phyloP scores from a whole-genome alignment of 2,329 filamentous ascomycete species.

The Aspergillus fumigatiaffinis region DNA sequence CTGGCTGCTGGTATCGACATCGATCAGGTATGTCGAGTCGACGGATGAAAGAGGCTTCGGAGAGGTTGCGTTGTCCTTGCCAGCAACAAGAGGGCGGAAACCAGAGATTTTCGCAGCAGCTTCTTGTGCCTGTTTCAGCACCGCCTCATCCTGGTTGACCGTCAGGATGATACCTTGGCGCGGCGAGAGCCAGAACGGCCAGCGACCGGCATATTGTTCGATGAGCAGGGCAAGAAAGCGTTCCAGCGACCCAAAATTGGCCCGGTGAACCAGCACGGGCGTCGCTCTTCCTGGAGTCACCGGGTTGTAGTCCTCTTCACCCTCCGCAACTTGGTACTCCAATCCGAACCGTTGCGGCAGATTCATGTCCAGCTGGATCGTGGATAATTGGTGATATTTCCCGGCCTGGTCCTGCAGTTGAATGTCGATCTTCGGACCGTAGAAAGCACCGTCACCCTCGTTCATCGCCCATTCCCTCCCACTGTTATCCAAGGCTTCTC shows the following conservation, averaged over 20 bases:
- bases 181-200: constrained; percentile 87
- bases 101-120: constrained; percentile 50
- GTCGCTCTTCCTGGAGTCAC: constrained; percentile 54
- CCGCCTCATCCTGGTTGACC: constrained; percentile 54
- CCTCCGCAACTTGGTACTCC: constrained; percentile 59
- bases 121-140: constrained; percentile 47
- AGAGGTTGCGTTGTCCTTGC: constrained; percentile 19
- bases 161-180: constrained; percentile 72
- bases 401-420: constrained; percentile 74
- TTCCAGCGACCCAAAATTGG: constrained; percentile 79
- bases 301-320: constrained; percentile 38
- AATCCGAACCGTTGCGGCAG: constrained; percentile 77
- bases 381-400: constrained; percentile 85
- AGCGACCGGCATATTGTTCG: constrained; percentile 74
- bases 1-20: constrained; percentile 63
- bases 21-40: constrained; percentile 63
- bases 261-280: constrained; percentile 80
- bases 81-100: constrained; percentile 28
- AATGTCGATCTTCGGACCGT: constrained; percentile 89
- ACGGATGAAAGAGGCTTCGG: constrained; percentile 43
- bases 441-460: constrained; percentile 81
- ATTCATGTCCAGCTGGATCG: constrained; percentile 87
- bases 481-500: constrained; percentile 57
- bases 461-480: constrained; percentile 70
- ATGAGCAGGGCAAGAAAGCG: constrained; percentile 80